Evolutionary conservation across 805 yeast genomes (phyloP).

Genomic region (Zygosaccharomyces pseudorouxii): DNA sequence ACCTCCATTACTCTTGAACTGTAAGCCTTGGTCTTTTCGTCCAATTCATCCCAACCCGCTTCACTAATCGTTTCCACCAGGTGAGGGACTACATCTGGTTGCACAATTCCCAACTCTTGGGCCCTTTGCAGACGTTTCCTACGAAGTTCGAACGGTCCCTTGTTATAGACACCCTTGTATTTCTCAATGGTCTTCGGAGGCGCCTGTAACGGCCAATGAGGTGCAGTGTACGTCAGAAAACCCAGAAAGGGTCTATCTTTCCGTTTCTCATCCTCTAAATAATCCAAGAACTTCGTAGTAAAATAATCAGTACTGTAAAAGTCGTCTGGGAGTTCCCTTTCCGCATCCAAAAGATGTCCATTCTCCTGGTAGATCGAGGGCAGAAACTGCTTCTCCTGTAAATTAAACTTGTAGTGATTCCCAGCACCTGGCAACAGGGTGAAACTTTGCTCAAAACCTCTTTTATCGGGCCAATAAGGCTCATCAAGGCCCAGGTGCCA

Average conservation of each 20-base stretch:
- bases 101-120: conserved; percentile 43
- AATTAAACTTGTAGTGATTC: conserved; percentile 46
- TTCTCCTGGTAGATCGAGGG: conserved; percentile 41
- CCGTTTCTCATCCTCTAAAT: conserved; percentile 31
- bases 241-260: conserved; percentile 51
- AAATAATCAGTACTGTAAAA: conserved; percentile 44
- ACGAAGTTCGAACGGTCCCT: conserved; percentile 46
- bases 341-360: conserved; percentile 37
- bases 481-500: conserved; percentile 54
- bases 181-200: conserved; percentile 45
- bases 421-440: conserved; percentile 53
- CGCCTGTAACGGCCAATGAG: conserved; percentile 66
- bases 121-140: conserved; percentile 39
- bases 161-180: conserved; percentile 45
- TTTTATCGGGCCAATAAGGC: conserved; percentile 45
- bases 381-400: conserved; percentile 39
- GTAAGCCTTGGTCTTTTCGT: conserved; percentile 35
- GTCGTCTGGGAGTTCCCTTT: conserved; percentile 41
- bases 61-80: conserved; percentile 40
- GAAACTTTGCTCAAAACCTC: conserved; percentile 50
- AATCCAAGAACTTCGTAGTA: conserved; percentile 42
- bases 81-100: conserved; percentile 43
- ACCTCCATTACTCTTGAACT: conserved; percentile 49
- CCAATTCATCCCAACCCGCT: conserved; percentile 42
- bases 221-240: conserved; percentile 54